Evolutionary conservation across 306 rosid species (phyloP).

Genomic region (Sechiopsis laciniata): DNA sequence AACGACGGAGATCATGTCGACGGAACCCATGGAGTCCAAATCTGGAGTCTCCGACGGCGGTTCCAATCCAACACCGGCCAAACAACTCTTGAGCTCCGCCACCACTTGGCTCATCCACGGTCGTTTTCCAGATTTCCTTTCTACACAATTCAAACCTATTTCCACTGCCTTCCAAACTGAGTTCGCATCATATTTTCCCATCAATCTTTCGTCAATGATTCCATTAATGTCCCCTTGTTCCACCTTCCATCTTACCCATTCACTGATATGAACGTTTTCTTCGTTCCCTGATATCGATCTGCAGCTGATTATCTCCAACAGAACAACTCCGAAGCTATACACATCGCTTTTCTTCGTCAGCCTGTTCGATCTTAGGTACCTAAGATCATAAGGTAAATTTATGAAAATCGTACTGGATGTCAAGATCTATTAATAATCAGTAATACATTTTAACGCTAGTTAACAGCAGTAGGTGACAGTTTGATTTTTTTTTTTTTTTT

Average conservation of each 20-base stretch:
- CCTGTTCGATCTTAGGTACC: conserved; percentile 17
- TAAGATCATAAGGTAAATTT: not conserved
- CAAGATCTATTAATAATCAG: no score
- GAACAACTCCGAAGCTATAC: conserved; percentile 26
- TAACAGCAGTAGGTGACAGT: no score
- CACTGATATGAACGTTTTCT: no score
- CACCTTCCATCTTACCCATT: no score
- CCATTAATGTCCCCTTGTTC: no score
- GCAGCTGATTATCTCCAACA: not conserved
- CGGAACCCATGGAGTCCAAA: no score
- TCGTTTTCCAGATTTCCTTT: not conserved
- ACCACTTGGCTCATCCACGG: conserved; percentile 29
- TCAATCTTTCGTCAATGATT: no score
- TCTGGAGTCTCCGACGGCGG: not conserved
- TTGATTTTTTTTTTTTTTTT: no score
- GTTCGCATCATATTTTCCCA: not conserved
- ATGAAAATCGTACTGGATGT: no score
- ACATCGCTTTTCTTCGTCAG: conserved; percentile 31
- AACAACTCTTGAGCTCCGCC: conserved; percentile 1
- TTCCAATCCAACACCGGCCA: not conserved
- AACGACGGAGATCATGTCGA: not conserved
- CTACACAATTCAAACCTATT: conserved; percentile 25
- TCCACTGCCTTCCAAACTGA: conserved; percentile 35
- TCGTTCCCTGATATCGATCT: not conserved
- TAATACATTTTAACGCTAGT: no score